Percentiles rank a stretch among this genome's conserved stretches.
These are phyloP conservation scores for Chlorophyllum brunneum DNA, from an alignment of 768 basidiomycete genomes.

Conservation along the genomic window DNA sequence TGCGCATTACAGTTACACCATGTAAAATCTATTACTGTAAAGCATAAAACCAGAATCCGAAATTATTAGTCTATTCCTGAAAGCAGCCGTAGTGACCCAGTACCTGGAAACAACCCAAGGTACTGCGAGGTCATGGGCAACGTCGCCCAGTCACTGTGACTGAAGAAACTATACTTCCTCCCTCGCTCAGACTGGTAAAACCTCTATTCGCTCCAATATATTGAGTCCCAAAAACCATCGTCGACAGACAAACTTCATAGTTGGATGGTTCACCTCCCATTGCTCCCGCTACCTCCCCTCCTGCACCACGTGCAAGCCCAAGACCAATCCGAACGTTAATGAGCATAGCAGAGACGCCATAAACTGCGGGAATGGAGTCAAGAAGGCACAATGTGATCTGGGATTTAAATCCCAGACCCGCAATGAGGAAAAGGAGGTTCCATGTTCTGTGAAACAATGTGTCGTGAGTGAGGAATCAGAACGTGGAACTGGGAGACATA, in stretches of 20 bases:
- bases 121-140: background rate
- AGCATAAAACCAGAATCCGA: no score
- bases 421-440: constrained; percentile 4
- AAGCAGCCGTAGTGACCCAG: no score
- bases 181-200: background rate
- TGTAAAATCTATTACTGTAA: no score
- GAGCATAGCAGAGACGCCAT: constrained; percentile 9
- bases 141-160: background rate
- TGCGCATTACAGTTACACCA: no score
- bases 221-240: background rate
- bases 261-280: no score
- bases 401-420: constrained; percentile 1
- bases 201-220: no score
- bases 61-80: no score
- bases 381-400: constrained; percentile 6
- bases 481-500: background rate
- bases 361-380: constrained; percentile 6
- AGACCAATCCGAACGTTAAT: constrained; percentile 13
- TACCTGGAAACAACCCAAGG: no score
- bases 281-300: background rate
- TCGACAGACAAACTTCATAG: background rate
- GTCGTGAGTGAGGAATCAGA: background rate
- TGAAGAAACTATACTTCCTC: background rate
- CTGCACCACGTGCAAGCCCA: constrained; percentile 1
- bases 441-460: background rate